Percentiles rank a stretch among this genome's conserved stretches.
Evolutionary conservation across 331 rosid genomes (phyloP).

Genomic region (Pyrus hybrid): DNA sequence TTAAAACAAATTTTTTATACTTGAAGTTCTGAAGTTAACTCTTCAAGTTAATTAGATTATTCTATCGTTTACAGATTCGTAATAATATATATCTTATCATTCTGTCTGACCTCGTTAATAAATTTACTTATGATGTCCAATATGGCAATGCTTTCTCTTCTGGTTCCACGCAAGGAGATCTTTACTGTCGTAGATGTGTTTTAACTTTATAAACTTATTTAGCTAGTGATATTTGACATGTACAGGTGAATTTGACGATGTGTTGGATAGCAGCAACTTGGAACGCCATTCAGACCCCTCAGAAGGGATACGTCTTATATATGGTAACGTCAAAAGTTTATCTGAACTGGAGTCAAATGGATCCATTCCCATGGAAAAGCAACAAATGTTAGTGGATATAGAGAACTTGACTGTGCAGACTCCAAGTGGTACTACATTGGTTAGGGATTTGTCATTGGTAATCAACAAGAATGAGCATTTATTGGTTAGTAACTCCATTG

Average conservation of each 20-base stretch:
- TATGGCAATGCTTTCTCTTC: background rate
- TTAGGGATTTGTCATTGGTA: slow-evolving; percentile 54
- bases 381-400: slow-evolving; percentile 48
- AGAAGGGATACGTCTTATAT: slow-evolving; percentile 53
- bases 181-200: background rate
- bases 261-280: slow-evolving; percentile 60
- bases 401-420: slow-evolving; percentile 68
- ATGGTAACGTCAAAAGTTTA: slow-evolving; percentile 34
- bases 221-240: slow-evolving; percentile 6
- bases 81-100: background rate
- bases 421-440: slow-evolving; percentile 53
- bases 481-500: slow-evolving; percentile 48
- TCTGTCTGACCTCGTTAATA: background rate
- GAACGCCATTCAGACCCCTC: slow-evolving; percentile 29
- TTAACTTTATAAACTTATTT: background rate
- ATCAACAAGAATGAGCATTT: slow-evolving; percentile 65
- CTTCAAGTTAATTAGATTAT: background rate
- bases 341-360: slow-evolving; percentile 62
- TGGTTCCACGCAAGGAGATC: background rate
- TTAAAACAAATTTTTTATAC: background rate
- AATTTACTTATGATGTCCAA: background rate
- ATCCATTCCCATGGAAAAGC: slow-evolving; percentile 33
- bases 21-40: background rate
- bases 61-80: background rate
- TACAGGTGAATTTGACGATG: slow-evolving; percentile 89